A percentile compares a stretch with the other conserved stretches of the same genome.
These are phyloP conservation scores for Aspergillus texensis DNA, from an alignment of 2,329 filamentous ascomycete species.

Conservation along the genomic window DNA sequence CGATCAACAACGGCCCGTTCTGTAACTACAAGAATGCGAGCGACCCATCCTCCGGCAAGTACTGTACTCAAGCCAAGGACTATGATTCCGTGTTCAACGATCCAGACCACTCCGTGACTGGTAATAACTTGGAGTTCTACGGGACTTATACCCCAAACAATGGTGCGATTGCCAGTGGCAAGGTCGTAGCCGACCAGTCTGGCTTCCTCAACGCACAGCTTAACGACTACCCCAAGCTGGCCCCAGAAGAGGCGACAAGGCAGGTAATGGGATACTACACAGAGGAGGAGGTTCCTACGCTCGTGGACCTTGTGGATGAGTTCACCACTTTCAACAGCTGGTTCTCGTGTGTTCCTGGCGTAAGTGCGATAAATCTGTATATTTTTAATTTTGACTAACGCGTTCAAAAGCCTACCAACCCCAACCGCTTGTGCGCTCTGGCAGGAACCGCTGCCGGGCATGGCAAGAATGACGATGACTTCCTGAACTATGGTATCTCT, in stretches of 20 bases:
- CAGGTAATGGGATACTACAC: slow-evolving; percentile 52
- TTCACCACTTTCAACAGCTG: slow-evolving; percentile 51
- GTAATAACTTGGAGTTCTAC: slow-evolving; percentile 51
- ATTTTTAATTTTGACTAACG: slow-evolving; percentile 5
- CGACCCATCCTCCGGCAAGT: slow-evolving; percentile 29
- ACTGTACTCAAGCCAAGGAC: slow-evolving; percentile 40
- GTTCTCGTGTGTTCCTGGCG: slow-evolving; percentile 47
- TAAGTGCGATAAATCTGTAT: slow-evolving; percentile 28
- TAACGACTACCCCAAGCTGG: slow-evolving; percentile 36
- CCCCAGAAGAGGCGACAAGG: slow-evolving; percentile 34
- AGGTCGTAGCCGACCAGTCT: slow-evolving; percentile 32
- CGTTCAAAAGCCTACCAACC: slow-evolving; percentile 43
- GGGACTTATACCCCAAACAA: slow-evolving; percentile 45
- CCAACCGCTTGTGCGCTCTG: slow-evolving; percentile 41
- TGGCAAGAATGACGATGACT: slow-evolving; percentile 35
- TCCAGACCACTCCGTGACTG: slow-evolving; percentile 46
- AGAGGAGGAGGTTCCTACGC: slow-evolving; percentile 46
- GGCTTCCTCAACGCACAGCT: slow-evolving; percentile 50
- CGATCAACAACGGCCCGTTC: slow-evolving; percentile 46
- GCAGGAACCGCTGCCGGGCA: slow-evolving; percentile 38
- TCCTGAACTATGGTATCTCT: slow-evolving; percentile 30
- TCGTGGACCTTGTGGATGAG: slow-evolving; percentile 45
- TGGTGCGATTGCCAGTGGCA: slow-evolving; percentile 35
- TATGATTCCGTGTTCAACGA: slow-evolving; percentile 47
- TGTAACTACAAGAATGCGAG: slow-evolving; percentile 46